Evolutionary conservation across 2,329 filamentous ascomycete species (phyloP).

Genomic region (Apiospora malaysiana): DNA sequence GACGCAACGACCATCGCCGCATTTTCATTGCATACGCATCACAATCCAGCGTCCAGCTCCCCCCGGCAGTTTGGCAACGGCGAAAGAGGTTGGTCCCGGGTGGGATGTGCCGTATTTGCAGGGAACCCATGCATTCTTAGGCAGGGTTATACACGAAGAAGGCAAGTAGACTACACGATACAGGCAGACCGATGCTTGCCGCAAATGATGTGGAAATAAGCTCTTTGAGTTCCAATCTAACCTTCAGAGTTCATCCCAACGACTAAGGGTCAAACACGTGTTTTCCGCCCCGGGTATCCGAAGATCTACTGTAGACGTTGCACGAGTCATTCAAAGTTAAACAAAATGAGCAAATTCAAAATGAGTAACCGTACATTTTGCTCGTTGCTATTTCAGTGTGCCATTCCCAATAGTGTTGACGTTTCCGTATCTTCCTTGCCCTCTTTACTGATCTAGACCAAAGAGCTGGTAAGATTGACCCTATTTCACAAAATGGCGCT

Average conservation of each 20-base stretch:
- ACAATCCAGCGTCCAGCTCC: background rate
- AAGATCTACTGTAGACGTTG: background rate
- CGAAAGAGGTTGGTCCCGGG: background rate
- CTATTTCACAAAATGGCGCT: background rate
- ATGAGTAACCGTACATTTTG: background rate
- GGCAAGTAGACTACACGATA: background rate
- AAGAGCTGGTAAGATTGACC: background rate
- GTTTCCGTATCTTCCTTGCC: background rate
- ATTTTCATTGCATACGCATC: background rate
- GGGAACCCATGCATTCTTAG: background rate
- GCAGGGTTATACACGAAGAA: background rate
- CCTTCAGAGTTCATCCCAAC: background rate
- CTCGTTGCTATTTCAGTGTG: background rate
- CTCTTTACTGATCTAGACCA: background rate
- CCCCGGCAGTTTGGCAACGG: background rate
- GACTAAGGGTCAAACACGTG: background rate
- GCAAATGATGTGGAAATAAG: background rate
- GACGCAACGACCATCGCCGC: background rate
- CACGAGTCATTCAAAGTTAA: background rate
- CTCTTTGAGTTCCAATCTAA: background rate
- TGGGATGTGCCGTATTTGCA: background rate
- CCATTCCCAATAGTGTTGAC: background rate
- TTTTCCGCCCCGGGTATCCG: background rate
- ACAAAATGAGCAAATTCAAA: background rate
- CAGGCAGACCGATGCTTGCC: background rate